Evolutionary conservation across 2,329 filamentous ascomycete genomes (phyloP).

Genomic region (Aspergillus pseudoterreus): DNA sequence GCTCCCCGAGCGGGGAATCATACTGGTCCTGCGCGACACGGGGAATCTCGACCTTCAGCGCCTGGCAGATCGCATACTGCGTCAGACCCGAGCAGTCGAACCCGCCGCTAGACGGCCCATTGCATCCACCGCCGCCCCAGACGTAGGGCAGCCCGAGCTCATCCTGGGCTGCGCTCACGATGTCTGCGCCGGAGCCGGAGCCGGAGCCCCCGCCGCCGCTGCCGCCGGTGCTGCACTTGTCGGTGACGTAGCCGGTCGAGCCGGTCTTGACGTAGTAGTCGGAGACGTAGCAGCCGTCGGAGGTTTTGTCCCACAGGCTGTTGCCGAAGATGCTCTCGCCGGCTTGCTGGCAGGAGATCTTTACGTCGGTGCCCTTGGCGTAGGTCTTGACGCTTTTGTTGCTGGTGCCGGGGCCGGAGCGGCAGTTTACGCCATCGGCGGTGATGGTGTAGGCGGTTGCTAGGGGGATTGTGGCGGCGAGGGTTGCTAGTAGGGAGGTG

Average conservation of each 20-base stretch:
- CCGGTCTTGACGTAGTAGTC: slow-evolving; percentile 20
- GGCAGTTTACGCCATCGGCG: slow-evolving; percentile 13
- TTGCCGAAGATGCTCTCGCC: slow-evolving; percentile 13
- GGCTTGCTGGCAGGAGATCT: slow-evolving; percentile 11
- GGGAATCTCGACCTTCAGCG: slow-evolving; percentile 18
- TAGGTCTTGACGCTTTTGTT: slow-evolving; percentile 15
- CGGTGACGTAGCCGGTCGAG: slow-evolving; percentile 10
- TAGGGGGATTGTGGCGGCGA: no score
- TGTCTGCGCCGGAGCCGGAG: slow-evolving; percentile 9
- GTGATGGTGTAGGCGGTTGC: slow-evolving; percentile 10
- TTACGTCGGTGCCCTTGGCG: slow-evolving; percentile 8
- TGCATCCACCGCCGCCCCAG: slow-evolving; percentile 22
- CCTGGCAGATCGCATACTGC: slow-evolving; percentile 22
- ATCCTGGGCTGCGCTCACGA: slow-evolving; percentile 19
- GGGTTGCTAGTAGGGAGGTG: no score
- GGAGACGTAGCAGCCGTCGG: slow-evolving; percentile 17
- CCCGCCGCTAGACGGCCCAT: slow-evolving; percentile 18
- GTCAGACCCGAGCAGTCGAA: slow-evolving; percentile 27
- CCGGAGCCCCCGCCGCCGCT: neutral
- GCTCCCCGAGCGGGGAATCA: slow-evolving; percentile 16
- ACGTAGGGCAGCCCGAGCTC: slow-evolving; percentile 24
- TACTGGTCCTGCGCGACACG: slow-evolving; percentile 24
- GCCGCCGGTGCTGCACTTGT: slow-evolving; percentile 6
- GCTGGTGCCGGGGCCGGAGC: slow-evolving; percentile 16
- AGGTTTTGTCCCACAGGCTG: slow-evolving; percentile 17